Base-by-base conservation (phyloP, 306 rosid species). In the Parietaria judaica region DNA sequence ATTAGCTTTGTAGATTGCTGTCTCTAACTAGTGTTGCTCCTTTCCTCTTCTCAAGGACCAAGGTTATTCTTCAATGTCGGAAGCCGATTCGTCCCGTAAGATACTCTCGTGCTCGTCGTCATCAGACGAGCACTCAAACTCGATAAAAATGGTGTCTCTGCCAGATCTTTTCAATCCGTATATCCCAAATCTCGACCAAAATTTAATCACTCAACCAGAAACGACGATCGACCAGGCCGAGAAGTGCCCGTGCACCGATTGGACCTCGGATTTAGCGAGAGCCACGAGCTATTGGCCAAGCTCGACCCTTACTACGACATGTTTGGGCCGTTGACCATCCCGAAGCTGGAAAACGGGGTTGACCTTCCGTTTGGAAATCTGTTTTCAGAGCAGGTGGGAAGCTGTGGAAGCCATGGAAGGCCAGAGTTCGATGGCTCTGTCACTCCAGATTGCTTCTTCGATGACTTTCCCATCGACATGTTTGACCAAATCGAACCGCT, bases 381-480 rank as follows among this genome's bases (percentile, higher is more conserved):
- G 46, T 69, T 78, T 49, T 74, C 73, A 13, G 87, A 79, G 14
- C 78, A 79, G 38, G 55, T 79, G 1, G 83, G 58, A 64, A 62
- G 81, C 62, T 70, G 73, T 65, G 66, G 74, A 53, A 64, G 65
- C 43, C 80, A 63, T 60, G 79, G 58, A 11, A 54, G 53, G 73
- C 80, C 69, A 23, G 54, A 57, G 17, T 51, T 70, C 34, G 75
- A 56, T 11, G 46, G 13, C 49, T 66, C 72, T 11, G 60, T 62
- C 15, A 72, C 63, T 64, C 68, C 73, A 1, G 83, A 79, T 14
- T 63, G 68, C 66, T 72, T 83, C 73, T 90, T 90, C 8, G 87
- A 80, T 58, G 97, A 90, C 79, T 84, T 86, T 54, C 97, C 95
- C 0, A 72, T 46, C 0, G 86, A 86, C 70, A 76, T 86, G 82